These are phyloP conservation scores for Peronospora tabacina DNA, from an alignment of 352 stramenopile species.

Conservation along the genomic window DNA sequence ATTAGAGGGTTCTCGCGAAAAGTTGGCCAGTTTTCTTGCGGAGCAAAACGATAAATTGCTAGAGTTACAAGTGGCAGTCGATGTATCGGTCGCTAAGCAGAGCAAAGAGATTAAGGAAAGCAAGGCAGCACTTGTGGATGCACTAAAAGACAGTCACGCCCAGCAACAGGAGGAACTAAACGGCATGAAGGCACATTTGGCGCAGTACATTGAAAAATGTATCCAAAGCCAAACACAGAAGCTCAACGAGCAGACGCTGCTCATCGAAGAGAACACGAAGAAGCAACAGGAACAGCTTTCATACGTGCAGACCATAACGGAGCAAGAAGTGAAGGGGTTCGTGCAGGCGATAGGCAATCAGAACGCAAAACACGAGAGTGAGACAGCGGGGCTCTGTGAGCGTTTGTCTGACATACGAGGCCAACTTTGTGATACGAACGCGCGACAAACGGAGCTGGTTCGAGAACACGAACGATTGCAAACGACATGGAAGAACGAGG, in stretches of 20 bases:
- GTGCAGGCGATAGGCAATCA: conserved; percentile 28
- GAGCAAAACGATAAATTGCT: conserved; percentile 43
- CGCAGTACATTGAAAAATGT: conserved; percentile 40
- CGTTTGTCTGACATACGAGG: conserved; percentile 23
- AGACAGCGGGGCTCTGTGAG: conserved; percentile 22
- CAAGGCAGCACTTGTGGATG: conserved; percentile 25
- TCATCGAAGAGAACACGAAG: conserved; percentile 32
- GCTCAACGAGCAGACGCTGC: conserved; percentile 37
- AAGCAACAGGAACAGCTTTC: conserved; percentile 36
- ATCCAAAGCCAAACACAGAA: conserved; percentile 33
- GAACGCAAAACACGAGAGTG: conserved; percentile 27
- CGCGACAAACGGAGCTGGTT: conserved; percentile 24
- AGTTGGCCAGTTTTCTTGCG: conserved; percentile 32
- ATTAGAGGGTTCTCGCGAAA: conserved; percentile 25
- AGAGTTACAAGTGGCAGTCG: conserved; percentile 38
- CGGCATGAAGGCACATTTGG: conserved; percentile 37
- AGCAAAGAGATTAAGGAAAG: conserved; percentile 33
- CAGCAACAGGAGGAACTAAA: conserved; percentile 40
- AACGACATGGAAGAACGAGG: conserved; percentile 14
- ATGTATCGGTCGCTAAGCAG: conserved; percentile 42
- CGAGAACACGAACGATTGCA: conserved; percentile 18
- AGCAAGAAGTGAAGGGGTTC: conserved; percentile 33
- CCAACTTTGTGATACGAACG: conserved; percentile 15
- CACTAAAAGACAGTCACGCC: conserved; percentile 28
- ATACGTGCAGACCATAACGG: conserved; percentile 27